A percentile compares a stretch with the other conserved stretches of the same genome.
These are phyloP conservation scores for Diaporthe ilicicola DNA, from an alignment of 2,329 filamentous ascomycete genomes.

Conservation along the genomic window DNA sequence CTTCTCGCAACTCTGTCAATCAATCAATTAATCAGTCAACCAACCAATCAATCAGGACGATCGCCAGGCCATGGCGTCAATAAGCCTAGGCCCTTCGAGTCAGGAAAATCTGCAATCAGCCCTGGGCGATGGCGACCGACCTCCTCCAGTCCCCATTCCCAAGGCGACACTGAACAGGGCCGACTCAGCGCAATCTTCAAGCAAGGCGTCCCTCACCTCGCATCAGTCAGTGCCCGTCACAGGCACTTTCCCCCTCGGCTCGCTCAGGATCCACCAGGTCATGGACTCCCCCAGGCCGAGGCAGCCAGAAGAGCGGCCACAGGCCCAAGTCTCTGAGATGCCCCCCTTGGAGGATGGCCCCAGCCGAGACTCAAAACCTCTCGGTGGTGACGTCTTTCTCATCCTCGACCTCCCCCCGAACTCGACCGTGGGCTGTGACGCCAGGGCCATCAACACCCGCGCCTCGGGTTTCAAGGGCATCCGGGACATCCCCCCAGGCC, in stretches of 20 bases:
- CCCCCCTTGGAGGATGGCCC: slow-evolving; percentile 20
- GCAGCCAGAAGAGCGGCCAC: slow-evolving; percentile 16
- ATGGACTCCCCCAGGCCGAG: slow-evolving; percentile 39
- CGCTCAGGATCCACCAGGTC: slow-evolving; percentile 49
- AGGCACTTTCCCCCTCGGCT: slow-evolving; percentile 53
- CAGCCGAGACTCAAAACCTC: background rate
- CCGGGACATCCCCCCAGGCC: slow-evolving; percentile 61
- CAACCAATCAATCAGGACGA: background rate
- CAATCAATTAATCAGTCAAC: too few species aligned
- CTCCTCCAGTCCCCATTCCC: background rate
- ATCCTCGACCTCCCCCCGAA: slow-evolving; percentile 59
- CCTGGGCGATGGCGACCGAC: background rate
- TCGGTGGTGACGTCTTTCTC: slow-evolving; percentile 58
- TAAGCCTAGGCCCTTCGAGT: slow-evolving; percentile 10
- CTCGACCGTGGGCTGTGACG: slow-evolving; percentile 64
- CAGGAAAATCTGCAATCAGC: slow-evolving; percentile 20
- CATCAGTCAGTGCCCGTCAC: slow-evolving; percentile 49
- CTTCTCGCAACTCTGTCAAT: background rate
- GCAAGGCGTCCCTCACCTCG: slow-evolving; percentile 39
- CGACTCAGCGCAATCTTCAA: slow-evolving; percentile 43
- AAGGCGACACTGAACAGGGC: slow-evolving; percentile 44
- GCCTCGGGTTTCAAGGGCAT: slow-evolving; percentile 58
- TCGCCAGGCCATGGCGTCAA: slow-evolving; percentile 13
- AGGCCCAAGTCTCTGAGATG: slow-evolving; percentile 25
- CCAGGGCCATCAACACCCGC: slow-evolving; percentile 55